Conservation (phyloP, 345 rosid genomes). For the Lepidium sativum region DNA sequence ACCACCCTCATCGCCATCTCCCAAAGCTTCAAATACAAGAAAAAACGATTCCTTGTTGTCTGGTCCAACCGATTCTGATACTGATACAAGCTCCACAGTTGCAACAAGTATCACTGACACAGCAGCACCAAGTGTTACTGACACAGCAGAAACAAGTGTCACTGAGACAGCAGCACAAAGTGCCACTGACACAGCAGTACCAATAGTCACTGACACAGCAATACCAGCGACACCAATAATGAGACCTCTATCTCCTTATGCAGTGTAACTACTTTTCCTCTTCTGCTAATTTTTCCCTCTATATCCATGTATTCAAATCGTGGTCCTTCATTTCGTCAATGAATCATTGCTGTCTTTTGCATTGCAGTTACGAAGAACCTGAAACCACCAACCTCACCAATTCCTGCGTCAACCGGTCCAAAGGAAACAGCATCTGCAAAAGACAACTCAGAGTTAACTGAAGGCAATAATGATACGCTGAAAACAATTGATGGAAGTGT, state of each 20-base stretch:
- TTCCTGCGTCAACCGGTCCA: constrained; percentile 47
- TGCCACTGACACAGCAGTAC: constrained; percentile 12
- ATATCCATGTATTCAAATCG: background rate
- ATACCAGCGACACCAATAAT: constrained; percentile 26
- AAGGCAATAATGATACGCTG: constrained; percentile 32
- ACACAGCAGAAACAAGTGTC: too few species aligned
- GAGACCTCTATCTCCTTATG: constrained; percentile 66
- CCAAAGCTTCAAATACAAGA: constrained; percentile 12
- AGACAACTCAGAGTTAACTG: constrained; percentile 13
- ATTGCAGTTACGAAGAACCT: constrained; percentile 53
- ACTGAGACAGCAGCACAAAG: too few species aligned
- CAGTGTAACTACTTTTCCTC: constrained; percentile 33
- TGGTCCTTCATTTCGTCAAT: background rate
- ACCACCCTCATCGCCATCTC: constrained; percentile 36
- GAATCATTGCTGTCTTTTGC: constrained; percentile 8
- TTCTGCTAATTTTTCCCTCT: background rate
- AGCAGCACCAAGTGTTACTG: too few species aligned
- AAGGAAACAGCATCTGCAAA: constrained; percentile 26
- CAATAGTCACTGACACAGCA: constrained; percentile 10
- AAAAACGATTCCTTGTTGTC: constrained; percentile 4
- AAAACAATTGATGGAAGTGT: constrained; percentile 20
- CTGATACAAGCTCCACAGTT: constrained; percentile 17
- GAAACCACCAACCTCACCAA: constrained; percentile 78
- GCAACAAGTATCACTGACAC: constrained; percentile 8
- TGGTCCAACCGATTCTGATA: constrained; percentile 9